phyloP scores from a whole-genome alignment of 75 land plant species.

The Picea sitchensis region DNA sequence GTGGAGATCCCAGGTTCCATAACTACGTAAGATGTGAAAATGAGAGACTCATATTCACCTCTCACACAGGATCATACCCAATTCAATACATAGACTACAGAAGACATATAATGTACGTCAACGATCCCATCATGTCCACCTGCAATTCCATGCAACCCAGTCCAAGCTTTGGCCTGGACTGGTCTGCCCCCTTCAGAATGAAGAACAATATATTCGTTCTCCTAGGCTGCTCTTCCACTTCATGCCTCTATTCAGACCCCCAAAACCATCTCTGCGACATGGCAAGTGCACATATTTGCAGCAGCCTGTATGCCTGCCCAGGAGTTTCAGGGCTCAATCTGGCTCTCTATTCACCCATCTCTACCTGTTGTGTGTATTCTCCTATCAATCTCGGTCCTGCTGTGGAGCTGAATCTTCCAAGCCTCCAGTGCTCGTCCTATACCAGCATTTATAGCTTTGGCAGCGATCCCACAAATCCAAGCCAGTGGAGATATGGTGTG shows the following conservation, averaged over 20 bases:
- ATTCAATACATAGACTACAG: conserved; percentile 17
- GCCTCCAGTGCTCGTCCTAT: conserved; percentile 18
- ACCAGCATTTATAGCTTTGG: conserved; percentile 22
- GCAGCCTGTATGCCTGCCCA: conserved; percentile 10
- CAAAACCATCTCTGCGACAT: conserved; percentile 15
- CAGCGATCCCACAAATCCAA: conserved; percentile 1
- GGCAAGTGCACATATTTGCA: conserved; percentile 13
- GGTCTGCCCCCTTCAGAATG: conserved; percentile 14
- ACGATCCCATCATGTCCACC: conserved; percentile 15
- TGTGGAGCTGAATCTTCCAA: conserved; percentile 12
- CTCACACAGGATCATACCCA: conserved; percentile 17
- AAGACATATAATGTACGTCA: background rate
- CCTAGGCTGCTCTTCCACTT: conserved; percentile 11
- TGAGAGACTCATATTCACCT: conserved; percentile 5
- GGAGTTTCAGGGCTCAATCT: conserved; percentile 2
- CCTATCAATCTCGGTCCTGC: conserved; percentile 1
- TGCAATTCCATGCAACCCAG: conserved; percentile 16
- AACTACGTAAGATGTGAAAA: conserved; percentile 12
- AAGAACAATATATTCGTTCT: conserved; percentile 12
- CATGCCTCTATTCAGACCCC: background rate
- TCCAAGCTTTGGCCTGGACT: conserved; percentile 13
- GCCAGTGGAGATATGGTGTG: conserved; percentile 18
- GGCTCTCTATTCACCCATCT: conserved; percentile 5
- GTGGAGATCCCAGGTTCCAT: conserved; percentile 13
- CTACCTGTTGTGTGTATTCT: conserved; percentile 19